phyloP scores from a whole-genome alignment of 2,329 filamentous ascomycete genomes.

The Furcasterigmium sp. region DNA sequence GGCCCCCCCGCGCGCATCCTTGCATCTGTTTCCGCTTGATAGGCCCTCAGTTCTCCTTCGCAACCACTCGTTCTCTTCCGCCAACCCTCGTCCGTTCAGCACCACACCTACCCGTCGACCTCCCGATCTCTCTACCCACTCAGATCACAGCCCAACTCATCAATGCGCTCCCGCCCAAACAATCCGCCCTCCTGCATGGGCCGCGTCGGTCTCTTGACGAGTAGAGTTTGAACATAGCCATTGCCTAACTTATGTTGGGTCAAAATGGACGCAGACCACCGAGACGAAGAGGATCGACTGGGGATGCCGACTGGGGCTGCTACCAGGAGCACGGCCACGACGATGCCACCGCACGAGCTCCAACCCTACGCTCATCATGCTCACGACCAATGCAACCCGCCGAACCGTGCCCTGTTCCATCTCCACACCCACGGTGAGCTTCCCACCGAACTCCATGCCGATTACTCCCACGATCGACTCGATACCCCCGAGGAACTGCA shows the following conservation, averaged over 20 bases:
- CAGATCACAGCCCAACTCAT: conserved; percentile 37
- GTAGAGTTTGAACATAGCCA: conserved; percentile 30
- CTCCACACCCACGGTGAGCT: background rate
- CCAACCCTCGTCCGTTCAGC: background rate
- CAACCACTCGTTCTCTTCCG: background rate
- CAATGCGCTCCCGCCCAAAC: conserved; percentile 36
- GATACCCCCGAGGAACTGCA: conserved; percentile 16
- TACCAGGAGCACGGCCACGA: conserved; percentile 9
- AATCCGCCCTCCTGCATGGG: conserved; percentile 31
- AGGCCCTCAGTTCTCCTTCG: background rate
- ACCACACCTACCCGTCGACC: conserved; percentile 10
- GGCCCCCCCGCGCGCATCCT: conserved; percentile 4
- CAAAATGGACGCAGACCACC: conserved; percentile 44
- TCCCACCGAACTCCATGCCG: conserved; percentile 17
- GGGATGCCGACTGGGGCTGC: conserved; percentile 14
- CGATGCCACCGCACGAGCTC: conserved; percentile 12
- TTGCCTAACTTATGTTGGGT: conserved; percentile 37
- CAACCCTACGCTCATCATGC: conserved; percentile 17
- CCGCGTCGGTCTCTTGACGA: conserved; percentile 32
- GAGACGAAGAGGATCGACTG: conserved; percentile 36
- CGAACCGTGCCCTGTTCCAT: background rate
- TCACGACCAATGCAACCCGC: conserved; percentile 18
- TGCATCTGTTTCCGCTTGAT: background rate
- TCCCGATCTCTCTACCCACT: conserved; percentile 21
- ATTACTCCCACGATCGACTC: conserved; percentile 12